Percentiles rank a stretch among this genome's conserved stretches.
Conservation (phyloP, 257 asterid genomes). For the Nicotiana undulata region DNA sequence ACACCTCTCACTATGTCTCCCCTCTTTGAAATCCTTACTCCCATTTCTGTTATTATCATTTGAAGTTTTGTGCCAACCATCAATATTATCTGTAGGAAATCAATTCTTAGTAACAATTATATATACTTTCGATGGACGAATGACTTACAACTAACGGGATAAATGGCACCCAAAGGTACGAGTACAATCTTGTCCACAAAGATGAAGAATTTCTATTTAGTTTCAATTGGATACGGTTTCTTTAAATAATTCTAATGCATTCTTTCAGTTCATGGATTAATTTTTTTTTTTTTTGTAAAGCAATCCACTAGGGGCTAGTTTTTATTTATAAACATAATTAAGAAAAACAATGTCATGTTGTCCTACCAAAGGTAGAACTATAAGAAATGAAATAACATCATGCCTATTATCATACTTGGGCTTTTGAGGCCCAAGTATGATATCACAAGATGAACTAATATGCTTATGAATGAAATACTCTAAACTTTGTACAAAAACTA, state of each 20-base stretch:
- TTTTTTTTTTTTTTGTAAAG: no score
- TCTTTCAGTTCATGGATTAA: no score
- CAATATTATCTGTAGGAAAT: background rate
- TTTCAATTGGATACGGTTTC: background rate
- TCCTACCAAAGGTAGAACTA: no score
- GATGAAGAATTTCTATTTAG: background rate
- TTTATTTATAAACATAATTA: no score
- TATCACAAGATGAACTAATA: no score
- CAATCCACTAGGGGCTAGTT: no score
- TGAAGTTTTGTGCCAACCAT: slow-evolving; percentile 10
- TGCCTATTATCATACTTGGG: no score
- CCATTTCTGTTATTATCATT: slow-evolving; percentile 13
- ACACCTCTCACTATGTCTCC: slow-evolving; percentile 14
- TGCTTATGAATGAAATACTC: no score
- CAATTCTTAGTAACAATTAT: background rate
- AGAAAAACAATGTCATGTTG: no score
- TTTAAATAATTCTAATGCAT: background rate
- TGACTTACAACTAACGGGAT: slow-evolving; percentile 10
- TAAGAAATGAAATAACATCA: no score
- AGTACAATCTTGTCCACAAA: slow-evolving; percentile 6
- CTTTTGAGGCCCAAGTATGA: no score
- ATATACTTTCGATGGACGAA: background rate
- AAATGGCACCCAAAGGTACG: slow-evolving; percentile 17
- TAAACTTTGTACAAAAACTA: no score
- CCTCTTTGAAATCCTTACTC: slow-evolving; percentile 8